phyloP scores from a whole-genome alignment of 2,329 filamentous ascomycete species.

The Didymella pinodella region DNA sequence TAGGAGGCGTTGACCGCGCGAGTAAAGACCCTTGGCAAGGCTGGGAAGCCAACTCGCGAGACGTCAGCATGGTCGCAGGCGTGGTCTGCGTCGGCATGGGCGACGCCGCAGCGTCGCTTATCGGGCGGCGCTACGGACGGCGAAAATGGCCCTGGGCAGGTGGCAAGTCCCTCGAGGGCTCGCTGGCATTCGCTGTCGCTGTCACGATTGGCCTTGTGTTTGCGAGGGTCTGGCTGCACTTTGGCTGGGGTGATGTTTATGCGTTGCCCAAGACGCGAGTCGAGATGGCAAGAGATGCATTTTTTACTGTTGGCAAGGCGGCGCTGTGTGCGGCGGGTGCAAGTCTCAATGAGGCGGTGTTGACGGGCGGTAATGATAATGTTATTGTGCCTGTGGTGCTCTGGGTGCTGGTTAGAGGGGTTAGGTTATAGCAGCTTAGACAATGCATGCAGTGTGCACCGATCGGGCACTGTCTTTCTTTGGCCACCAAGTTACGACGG shows the following conservation, averaged over 20 bases:
- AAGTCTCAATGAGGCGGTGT: conserved; percentile 90
- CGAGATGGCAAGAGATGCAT: conserved; percentile 32
- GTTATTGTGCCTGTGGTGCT: conserved; percentile 93
- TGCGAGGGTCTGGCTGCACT: conserved; percentile 75
- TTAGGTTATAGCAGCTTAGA: conserved; percentile 54
- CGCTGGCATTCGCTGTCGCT: conserved; percentile 78
- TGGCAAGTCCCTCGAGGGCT: conserved; percentile 92
- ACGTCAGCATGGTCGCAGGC: conserved; percentile 89
- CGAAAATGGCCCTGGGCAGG: conserved; percentile 97
- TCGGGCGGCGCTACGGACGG: conserved; percentile 84
- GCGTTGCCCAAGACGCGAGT: conserved; percentile 53
- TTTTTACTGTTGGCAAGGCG: conserved; percentile 63
- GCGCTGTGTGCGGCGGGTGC: conserved; percentile 75
- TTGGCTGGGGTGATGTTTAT: conserved; percentile 69
- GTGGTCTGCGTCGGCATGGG: conserved; percentile 95
- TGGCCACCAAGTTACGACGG: not conserved
- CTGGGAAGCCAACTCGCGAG: conserved; percentile 76
- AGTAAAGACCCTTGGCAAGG: conserved; percentile 66
- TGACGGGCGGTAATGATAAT: conserved; percentile 98
- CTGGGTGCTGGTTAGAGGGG: conserved; percentile 88
- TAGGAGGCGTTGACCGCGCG: conserved; percentile 71
- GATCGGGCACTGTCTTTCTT: not conserved
- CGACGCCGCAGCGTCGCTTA: conserved; percentile 89
- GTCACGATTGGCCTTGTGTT: conserved; percentile 77
- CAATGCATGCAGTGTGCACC: not conserved